phyloP scores from a whole-genome alignment of 1,139 yeast genomes.

The Debaryomyces sp. region DNA sequence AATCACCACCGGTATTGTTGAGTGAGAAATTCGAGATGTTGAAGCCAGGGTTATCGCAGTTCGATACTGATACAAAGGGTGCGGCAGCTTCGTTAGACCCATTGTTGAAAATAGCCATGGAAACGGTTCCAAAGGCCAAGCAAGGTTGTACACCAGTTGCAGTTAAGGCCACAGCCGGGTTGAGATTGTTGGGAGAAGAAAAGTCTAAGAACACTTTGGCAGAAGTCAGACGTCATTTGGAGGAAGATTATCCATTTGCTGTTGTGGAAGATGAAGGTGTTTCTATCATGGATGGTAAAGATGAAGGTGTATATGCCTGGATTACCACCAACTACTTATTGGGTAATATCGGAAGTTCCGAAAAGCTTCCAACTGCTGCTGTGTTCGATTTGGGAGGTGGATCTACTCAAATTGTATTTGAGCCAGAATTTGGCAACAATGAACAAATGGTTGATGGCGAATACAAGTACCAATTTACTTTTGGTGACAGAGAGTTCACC shows the following conservation, averaged over 20 bases:
- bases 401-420: constrained; percentile 96
- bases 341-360: constrained; percentile 84
- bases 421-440: constrained; percentile 69
- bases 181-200: constrained; percentile 79
- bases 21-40: constrained; percentile 85
- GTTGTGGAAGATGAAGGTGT: constrained; percentile 85
- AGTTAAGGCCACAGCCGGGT: constrained; percentile 98
- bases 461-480: constrained; percentile 76
- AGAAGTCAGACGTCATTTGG: constrained; percentile 76
- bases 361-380: constrained; percentile 84
- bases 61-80: constrained; percentile 73
- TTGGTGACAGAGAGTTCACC: constrained; percentile 78
- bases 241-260: constrained; percentile 83
- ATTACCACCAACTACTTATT: constrained; percentile 89
- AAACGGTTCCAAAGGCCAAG: constrained; percentile 71
- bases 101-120: constrained; percentile 71
- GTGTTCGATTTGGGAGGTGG: constrained; percentile 99
- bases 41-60: constrained; percentile 90
- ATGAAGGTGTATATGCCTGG: constrained; percentile 99
- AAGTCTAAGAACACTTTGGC: constrained; percentile 69
- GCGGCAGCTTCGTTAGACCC: constrained; percentile 91
- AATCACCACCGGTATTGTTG: constrained; percentile 75
- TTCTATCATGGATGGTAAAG: constrained; percentile 91
- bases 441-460: constrained; percentile 81
- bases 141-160: constrained; percentile 89